Conservation (phyloP, 805 yeast genomes). For the Jamesozyma gamospora region DNA sequence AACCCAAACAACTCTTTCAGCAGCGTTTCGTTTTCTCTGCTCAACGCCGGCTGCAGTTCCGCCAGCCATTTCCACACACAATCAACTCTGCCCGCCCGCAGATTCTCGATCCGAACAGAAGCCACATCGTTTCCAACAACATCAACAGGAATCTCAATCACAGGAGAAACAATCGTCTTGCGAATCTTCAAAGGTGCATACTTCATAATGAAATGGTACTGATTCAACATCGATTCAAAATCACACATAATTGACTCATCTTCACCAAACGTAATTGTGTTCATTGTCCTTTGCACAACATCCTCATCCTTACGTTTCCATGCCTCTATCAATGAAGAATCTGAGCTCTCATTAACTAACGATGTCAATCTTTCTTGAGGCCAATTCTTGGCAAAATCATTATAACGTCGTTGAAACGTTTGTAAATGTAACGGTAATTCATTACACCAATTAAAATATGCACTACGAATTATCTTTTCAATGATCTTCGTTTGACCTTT, state of each 20-base stretch:
- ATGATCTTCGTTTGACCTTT: not conserved
- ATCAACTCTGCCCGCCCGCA: constrained; percentile 1
- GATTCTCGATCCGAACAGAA: not conserved
- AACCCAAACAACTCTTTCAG: not conserved
- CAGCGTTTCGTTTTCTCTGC: not conserved
- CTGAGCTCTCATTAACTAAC: too few relatives aligned
- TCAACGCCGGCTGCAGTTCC: constrained; percentile 1
- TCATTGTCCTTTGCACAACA: not conserved
- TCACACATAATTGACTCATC: not conserved
- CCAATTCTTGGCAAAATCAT: too few relatives aligned
- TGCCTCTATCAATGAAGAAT: not conserved
- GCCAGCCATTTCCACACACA: not conserved
- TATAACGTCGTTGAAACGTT: constrained; percentile 1
- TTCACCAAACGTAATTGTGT: too few relatives aligned
- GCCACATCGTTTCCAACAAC: constrained; percentile 4
- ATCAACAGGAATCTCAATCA: constrained; percentile 4
- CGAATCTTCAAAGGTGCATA: not conserved
- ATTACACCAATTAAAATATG: constrained; percentile 1
- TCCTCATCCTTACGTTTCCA: not conserved
- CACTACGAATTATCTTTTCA: not conserved
- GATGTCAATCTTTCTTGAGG: too few relatives aligned
- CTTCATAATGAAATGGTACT: not conserved
- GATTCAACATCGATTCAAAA: constrained; percentile 1
- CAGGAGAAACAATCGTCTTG: not conserved
- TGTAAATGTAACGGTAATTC: constrained; percentile 3